phyloP scores from a whole-genome alignment of 495 filamentous ascomycete species.

The Chlorociboria aeruginascens region DNA sequence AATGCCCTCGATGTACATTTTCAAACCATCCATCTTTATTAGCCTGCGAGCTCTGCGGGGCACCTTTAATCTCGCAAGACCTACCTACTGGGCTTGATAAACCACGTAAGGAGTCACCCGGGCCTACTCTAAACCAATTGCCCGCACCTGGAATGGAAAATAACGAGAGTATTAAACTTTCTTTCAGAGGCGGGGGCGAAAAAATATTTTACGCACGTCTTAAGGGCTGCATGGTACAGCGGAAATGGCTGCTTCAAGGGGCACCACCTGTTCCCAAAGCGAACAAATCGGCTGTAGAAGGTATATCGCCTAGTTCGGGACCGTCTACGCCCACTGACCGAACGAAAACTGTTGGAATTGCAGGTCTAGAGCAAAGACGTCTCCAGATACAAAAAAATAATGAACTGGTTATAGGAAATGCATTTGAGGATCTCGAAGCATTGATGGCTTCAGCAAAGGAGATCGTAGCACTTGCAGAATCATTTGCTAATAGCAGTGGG shows the following conservation, averaged over 20 bases:
- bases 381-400: constrained; percentile 80
- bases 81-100: constrained; percentile 29
- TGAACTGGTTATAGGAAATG: constrained; percentile 80
- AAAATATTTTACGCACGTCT: constrained; percentile 84
- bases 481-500: constrained; percentile 51
- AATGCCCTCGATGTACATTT: constrained; percentile 89
- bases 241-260: constrained; percentile 90
- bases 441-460: constrained; percentile 96
- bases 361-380: constrained; percentile 76
- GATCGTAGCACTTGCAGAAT: constrained; percentile 85
- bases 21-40: constrained; percentile 79
- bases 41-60: constrained; percentile 86
- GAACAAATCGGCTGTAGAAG: constrained; percentile 18
- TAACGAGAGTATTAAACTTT: constrained; percentile 74
- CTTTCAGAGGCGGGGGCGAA: constrained; percentile 80
- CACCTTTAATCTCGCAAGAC: constrained; percentile 51
- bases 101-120: constrained; percentile 60
- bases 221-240: constrained; percentile 74
- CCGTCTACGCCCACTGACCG: constrained; percentile 26
- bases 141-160: constrained; percentile 37
- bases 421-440: constrained; percentile 93
- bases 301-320: constrained; percentile 8
- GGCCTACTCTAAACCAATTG: constrained; percentile 42
- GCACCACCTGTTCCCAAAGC: constrained; percentile 79
- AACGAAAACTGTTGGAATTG: constrained; percentile 71